phyloP scores from a whole-genome alignment of 2,329 filamentous ascomycete genomes.

The Hypoxylon sp. region DNA sequence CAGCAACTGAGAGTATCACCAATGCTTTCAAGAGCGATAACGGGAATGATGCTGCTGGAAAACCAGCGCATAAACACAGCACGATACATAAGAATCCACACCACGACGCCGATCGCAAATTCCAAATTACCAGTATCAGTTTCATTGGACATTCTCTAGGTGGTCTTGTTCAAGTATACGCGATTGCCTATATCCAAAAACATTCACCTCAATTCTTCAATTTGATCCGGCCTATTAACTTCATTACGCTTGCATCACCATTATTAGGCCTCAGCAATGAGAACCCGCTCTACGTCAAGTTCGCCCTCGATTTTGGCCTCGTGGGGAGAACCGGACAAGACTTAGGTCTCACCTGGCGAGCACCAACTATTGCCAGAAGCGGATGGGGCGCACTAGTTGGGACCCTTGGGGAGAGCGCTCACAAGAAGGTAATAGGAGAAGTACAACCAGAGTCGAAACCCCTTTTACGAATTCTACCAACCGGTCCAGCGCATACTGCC shows the following conservation, averaged over 20 bases:
- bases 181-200: constrained; percentile 95
- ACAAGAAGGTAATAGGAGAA: constrained; percentile 66
- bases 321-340: constrained; percentile 97
- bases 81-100: constrained; percentile 59
- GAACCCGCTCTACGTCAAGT: constrained; percentile 96
- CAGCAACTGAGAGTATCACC: constrained; percentile 52
- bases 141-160: constrained; percentile 93
- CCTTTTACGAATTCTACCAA: constrained; percentile 85
- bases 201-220: constrained; percentile 93
- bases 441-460: constrained; percentile 85
- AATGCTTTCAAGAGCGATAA: constrained; percentile 51
- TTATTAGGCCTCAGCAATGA: constrained; percentile 95
- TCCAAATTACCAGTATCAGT: constrained; percentile 92
- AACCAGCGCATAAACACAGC: constrained; percentile 67
- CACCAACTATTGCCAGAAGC: constrained; percentile 83
- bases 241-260: constrained; percentile 85
- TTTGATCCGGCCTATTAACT: constrained; percentile 86
- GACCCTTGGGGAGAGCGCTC: constrained; percentile 75
- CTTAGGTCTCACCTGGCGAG: constrained; percentile 91
- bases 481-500: constrained; percentile 87
- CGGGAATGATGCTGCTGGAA: constrained; percentile 54
- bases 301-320: constrained; percentile 93
- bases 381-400: constrained; percentile 90
- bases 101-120: constrained; percentile 61
- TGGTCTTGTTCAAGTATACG: constrained; percentile 90